phyloP scores from a whole-genome alignment of 1,139 yeast genomes.

The Arxiozyma slooffiae region DNA sequence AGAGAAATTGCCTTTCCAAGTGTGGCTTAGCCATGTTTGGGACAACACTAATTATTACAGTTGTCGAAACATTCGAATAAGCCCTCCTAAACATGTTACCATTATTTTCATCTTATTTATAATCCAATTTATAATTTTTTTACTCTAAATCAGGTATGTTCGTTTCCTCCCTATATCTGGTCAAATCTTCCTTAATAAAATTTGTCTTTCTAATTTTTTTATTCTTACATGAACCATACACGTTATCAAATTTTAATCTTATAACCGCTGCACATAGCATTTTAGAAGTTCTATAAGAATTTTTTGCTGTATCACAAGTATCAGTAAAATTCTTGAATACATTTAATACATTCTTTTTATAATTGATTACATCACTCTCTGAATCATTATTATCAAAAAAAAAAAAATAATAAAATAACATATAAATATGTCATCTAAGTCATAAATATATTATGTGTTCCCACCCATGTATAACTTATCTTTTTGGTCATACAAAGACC shows the following conservation, averaged over 20 bases:
- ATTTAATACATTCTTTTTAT: constrained; percentile 48
- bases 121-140: neutral
- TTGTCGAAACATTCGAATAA: neutral
- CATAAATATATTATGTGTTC: constrained; percentile 79
- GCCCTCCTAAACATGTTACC: neutral
- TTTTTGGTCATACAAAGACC: constrained; percentile 46
- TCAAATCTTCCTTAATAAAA: constrained; percentile 1
- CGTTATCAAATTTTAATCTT: constrained; percentile 38
- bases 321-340: constrained; percentile 56
- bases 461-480: constrained; percentile 87
- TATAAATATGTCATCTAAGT: constrained; percentile 80
- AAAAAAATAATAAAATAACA: constrained; percentile 63
- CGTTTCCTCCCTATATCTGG: neutral
- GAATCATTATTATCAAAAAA: constrained; percentile 48
- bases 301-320: constrained; percentile 68
- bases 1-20: neutral
- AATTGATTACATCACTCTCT: constrained; percentile 41
- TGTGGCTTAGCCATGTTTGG: neutral
- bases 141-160: neutral
- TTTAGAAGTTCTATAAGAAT: constrained; percentile 63
- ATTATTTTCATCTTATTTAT: neutral
- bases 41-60: neutral
- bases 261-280: constrained; percentile 63
- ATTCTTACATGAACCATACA: neutral
- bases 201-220: neutral